phyloP scores from a whole-genome alignment of 495 filamentous ascomycete species.

The Pseudomonodictys pantanalensis region DNA sequence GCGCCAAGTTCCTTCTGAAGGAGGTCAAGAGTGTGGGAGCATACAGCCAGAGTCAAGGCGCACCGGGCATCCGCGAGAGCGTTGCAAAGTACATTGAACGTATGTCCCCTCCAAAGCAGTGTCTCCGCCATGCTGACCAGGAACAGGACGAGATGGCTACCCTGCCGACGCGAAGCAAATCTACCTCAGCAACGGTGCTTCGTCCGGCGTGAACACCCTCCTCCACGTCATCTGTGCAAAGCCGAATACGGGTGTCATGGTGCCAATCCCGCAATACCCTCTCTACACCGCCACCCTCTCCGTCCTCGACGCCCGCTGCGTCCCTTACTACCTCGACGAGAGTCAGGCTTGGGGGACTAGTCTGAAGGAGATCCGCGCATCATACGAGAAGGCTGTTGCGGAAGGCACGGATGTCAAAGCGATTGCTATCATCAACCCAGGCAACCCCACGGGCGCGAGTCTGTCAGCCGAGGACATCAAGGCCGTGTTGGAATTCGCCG shows the following conservation, averaged over 20 bases:
- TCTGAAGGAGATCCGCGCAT: constrained; percentile 65
- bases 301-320: constrained; percentile 78
- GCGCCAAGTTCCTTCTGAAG: constrained; percentile 73
- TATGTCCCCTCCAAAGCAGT: constrained; percentile 39
- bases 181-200: constrained; percentile 87
- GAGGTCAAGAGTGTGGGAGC: constrained; percentile 89
- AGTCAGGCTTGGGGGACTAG: constrained; percentile 81
- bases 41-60: constrained; percentile 92
- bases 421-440: constrained; percentile 96
- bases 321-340: constrained; percentile 92
- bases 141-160: constrained; percentile 75
- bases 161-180: constrained; percentile 72
- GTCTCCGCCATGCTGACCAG: constrained; percentile 1
- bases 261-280: constrained; percentile 97
- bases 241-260: constrained; percentile 78
- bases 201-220: constrained; percentile 88
- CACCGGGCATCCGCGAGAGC: constrained; percentile 76
- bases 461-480: constrained; percentile 74
- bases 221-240: constrained; percentile 81
- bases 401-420: constrained; percentile 82
- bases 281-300: constrained; percentile 93
- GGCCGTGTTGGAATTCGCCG: constrained; percentile 77
- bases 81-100: constrained; percentile 89
- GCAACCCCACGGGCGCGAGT: constrained; percentile 92
- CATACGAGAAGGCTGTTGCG: constrained; percentile 66